phyloP scores from a whole-genome alignment of 2,329 filamentous ascomycete genomes.

The Raffaelea arxii region DNA sequence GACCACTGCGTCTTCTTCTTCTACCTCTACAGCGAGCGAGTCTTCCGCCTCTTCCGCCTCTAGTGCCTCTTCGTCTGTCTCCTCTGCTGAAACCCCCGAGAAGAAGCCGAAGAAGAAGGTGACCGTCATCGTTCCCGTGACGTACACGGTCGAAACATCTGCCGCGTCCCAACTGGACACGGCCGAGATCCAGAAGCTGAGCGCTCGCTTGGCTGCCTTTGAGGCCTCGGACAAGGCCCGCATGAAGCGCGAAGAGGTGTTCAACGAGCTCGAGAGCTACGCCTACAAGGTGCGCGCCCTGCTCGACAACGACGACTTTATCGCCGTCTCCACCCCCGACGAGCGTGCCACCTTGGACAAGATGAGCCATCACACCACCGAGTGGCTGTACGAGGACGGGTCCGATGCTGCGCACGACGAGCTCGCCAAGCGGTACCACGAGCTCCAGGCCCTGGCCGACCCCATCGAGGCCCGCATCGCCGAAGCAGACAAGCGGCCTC shows the following conservation, averaged over 20 bases:
- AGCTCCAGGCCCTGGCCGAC: conserved; percentile 65
- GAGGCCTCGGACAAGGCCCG: conserved; percentile 76
- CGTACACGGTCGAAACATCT: conserved; percentile 36
- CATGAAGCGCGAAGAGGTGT: conserved; percentile 67
- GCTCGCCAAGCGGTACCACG: conserved; percentile 66
- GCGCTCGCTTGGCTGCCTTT: conserved; percentile 72
- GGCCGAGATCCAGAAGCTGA: conserved; percentile 39
- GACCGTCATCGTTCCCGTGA: conserved; percentile 43
- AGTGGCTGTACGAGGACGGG: conserved; percentile 88
- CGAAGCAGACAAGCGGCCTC: conserved; percentile 63
- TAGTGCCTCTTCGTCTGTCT: neutral
- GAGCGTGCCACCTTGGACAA: conserved; percentile 59
- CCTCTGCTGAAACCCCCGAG: conserved; percentile 9
- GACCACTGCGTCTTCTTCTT: neutral
- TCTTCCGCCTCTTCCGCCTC: conserved; percentile 15
- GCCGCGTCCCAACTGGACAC: conserved; percentile 41
- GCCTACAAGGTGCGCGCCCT: conserved; percentile 84
- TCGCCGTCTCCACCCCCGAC: conserved; percentile 57
- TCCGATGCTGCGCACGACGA: conserved; percentile 64
- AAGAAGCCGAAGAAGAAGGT: conserved; percentile 47
- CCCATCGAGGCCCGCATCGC: conserved; percentile 68
- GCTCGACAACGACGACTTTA: conserved; percentile 66
- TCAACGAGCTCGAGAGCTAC: conserved; percentile 89
- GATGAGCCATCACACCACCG: conserved; percentile 59
- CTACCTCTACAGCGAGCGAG: neutral